Evolutionary conservation across 2,329 filamentous ascomycete species (phyloP).

Genomic region (Neopestalotiopsis sp.): DNA sequence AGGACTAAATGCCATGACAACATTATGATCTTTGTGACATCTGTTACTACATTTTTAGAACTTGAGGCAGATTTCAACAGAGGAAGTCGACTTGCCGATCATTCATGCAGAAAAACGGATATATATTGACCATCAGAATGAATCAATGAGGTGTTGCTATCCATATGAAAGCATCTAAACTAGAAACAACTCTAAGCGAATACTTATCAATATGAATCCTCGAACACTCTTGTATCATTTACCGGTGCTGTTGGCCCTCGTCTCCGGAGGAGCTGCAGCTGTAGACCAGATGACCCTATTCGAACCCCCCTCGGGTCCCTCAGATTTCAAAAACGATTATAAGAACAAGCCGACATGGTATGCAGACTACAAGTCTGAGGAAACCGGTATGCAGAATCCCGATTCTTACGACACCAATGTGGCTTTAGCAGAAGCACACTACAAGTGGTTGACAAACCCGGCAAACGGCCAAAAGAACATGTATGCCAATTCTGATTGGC

Average conservation of each 20-base stretch:
- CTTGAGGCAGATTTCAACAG: background rate
- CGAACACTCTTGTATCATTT: too few relatives aligned
- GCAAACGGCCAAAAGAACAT: background rate
- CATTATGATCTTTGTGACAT: background rate
- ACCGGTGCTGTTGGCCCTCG: too few relatives aligned
- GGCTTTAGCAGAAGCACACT: constrained; percentile 16
- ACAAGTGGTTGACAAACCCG: constrained; percentile 9
- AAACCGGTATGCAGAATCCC: constrained; percentile 6
- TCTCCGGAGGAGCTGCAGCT: too few relatives aligned
- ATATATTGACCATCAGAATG: too few relatives aligned
- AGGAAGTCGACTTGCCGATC: background rate
- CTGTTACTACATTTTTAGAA: background rate
- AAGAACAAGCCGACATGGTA: constrained; percentile 16
- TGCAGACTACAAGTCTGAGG: constrained; percentile 13
- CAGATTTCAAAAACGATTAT: background rate
- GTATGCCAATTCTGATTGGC: constrained; percentile 4
- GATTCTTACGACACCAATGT: constrained; percentile 17
- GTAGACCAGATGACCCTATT: too few relatives aligned
- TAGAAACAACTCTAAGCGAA: too few relatives aligned
- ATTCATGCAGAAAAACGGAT: too few relatives aligned
- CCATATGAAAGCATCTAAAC: too few relatives aligned
- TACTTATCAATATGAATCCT: too few relatives aligned
- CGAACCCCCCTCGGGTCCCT: too few relatives aligned
- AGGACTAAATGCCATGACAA: background rate
- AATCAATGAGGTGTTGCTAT: too few relatives aligned